Base-by-base conservation (phyloP, 495 filamentous ascomycete genomes). In the Trypethelium eluteriae region DNA sequence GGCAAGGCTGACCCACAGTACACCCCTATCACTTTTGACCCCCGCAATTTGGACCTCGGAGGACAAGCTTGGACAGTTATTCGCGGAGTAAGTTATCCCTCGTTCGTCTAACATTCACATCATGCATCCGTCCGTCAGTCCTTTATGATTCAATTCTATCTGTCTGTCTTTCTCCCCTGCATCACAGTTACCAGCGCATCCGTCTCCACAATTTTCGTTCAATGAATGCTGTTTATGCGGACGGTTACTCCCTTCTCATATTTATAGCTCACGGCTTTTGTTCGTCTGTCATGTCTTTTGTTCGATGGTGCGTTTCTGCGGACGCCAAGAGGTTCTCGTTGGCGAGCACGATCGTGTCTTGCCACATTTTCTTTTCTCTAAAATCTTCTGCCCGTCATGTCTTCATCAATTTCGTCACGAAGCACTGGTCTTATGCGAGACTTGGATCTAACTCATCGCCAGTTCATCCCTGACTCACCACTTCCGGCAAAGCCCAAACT, bases 401-500 rank as follows among this genome's bases (percentile, higher is more conserved):
- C 59, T 70, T 18, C n/a, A 36, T 34, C 32, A 14, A 44, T 44
- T 7, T 7, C 41, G 7, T 44, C 41, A 14, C 41, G 41, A 14
- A 32, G 53, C 7, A 18, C 11, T 5, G 53, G 6, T 7, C 5
- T 3, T 18, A 34, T 6, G 53, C n/a, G 53, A 35, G 53, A 59
- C n/a, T 14, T 59, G 3, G 7, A 34, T 3, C 53, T 59, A 36
- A 59, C 53, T 7, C 53, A 7, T 14, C 32, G 3, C 5, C 53
- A 59, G 53, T 34, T 35, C 32, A 7, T 32, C 3, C n/a, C 53
- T 59, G 5, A 9, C 3, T 73, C 62, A 49, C 69, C 0, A 70
- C 79, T 46, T 72, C 75, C 1, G 71, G 64, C 4, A 65, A 75
- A 32, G 72, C 69, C 75, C 0, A 74, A 76, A 34, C 11, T 59